These are phyloP conservation scores for Wallacemonas collosoma DNA, from an alignment of 208 protist genomes.

Conservation along the genomic window DNA sequence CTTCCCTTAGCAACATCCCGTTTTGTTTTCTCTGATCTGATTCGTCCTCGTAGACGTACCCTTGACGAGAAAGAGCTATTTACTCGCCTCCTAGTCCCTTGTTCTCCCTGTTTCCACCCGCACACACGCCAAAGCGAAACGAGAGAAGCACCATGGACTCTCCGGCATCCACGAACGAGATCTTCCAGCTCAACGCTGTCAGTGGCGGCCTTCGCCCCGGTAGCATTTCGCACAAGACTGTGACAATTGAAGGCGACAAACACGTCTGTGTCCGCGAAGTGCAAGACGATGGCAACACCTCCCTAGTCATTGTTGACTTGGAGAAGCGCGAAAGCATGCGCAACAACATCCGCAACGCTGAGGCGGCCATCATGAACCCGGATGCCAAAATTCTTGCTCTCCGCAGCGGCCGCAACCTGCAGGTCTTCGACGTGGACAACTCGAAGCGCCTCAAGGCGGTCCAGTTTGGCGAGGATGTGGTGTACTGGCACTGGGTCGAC, in stretches of 20 bases:
- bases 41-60: slow-evolving; percentile 1
- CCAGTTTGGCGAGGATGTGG: slow-evolving; percentile 94
- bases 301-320: slow-evolving; percentile 95
- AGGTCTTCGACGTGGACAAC: slow-evolving; percentile 99
- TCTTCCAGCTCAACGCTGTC: slow-evolving; percentile 90
- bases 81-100: not conserved
- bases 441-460: slow-evolving; percentile 96
- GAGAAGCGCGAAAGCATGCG: slow-evolving; percentile 95
- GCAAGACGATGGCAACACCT: slow-evolving; percentile 77
- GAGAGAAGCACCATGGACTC: slow-evolving; percentile 43
- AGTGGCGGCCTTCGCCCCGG: slow-evolving; percentile 91
- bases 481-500: slow-evolving; percentile 98
- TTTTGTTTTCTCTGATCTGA: slow-evolving; percentile 7
- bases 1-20: not conserved
- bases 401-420: slow-evolving; percentile 95
- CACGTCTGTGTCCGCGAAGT: slow-evolving; percentile 97
- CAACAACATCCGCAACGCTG: slow-evolving; percentile 97
- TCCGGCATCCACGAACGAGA: slow-evolving; percentile 48
- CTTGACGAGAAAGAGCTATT: slow-evolving; percentile 2
- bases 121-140: not conserved
- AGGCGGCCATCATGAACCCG: slow-evolving; percentile 99
- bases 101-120: not conserved
- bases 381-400: slow-evolving; percentile 96
- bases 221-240: slow-evolving; percentile 95
- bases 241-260: slow-evolving; percentile 98